These are phyloP conservation scores for Cryphonectria naterciae DNA, from an alignment of 2,329 filamentous ascomycete species.

Conservation along the genomic window DNA sequence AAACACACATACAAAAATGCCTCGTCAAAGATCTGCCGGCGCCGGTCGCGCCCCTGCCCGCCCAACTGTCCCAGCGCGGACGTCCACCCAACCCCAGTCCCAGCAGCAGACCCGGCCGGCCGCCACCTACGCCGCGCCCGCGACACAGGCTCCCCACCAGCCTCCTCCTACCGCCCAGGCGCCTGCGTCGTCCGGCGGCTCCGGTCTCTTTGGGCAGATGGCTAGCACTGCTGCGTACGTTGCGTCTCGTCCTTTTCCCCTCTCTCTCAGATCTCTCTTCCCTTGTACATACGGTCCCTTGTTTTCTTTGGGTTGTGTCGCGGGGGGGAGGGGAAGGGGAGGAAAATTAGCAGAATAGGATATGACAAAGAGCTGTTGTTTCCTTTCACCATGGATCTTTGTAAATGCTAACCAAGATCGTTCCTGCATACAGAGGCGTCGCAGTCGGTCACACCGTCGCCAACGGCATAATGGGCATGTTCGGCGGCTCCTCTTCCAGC, in stretches of 20 bases:
- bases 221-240: slow-evolving; percentile 96
- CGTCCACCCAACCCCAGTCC: slow-evolving; percentile 48
- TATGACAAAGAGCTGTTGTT: background rate
- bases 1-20: slow-evolving; percentile 57
- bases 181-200: slow-evolving; percentile 60
- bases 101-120: slow-evolving; percentile 71
- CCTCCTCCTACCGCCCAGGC: slow-evolving; percentile 55
- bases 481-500: slow-evolving; percentile 72
- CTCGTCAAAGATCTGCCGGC: slow-evolving; percentile 75
- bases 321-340: too few species aligned
- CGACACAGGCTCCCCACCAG: slow-evolving; percentile 48
- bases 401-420: slow-evolving; percentile 32
- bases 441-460: slow-evolving; percentile 94
- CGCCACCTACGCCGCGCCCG: slow-evolving; percentile 64
- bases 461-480: slow-evolving; percentile 89
- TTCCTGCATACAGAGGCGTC: slow-evolving; percentile 71
- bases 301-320: background rate
- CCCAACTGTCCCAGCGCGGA: slow-evolving; percentile 65
- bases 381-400: background rate
- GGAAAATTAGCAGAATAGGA: background rate
- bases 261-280: background rate
- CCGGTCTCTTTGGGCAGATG: slow-evolving; percentile 95
- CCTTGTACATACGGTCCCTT: background rate
- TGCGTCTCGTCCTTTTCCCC: slow-evolving; percentile 1
- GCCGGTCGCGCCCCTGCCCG: slow-evolving; percentile 61